phyloP scores from a whole-genome alignment of 495 filamentous ascomycete genomes.

The Xylaria nigripes region DNA sequence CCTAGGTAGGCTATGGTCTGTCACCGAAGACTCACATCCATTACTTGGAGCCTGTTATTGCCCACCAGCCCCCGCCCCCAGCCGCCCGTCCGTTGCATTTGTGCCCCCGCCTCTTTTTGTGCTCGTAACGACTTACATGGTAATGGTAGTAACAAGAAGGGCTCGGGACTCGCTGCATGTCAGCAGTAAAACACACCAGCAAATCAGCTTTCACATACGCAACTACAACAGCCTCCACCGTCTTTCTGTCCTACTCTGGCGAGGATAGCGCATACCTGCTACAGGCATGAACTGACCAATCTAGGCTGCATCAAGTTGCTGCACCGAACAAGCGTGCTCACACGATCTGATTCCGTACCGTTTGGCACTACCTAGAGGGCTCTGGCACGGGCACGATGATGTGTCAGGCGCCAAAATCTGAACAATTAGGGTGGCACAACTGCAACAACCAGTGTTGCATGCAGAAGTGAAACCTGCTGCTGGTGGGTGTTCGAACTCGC shows the following conservation, averaged over 20 bases:
- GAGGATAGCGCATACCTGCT: slow-evolving; percentile 17
- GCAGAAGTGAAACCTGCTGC: slow-evolving; percentile 8
- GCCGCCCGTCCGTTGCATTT: background rate
- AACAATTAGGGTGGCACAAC: slow-evolving; percentile 7
- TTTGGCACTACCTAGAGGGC: slow-evolving; percentile 1
- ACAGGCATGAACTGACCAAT: slow-evolving; percentile 15
- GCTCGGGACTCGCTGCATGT: slow-evolving; percentile 6
- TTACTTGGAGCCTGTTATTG: slow-evolving; percentile 4
- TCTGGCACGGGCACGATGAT: slow-evolving; percentile 2
- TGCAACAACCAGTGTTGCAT: slow-evolving; percentile 9
- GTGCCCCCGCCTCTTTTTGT: background rate
- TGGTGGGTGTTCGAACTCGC: background rate
- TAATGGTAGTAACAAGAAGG: too few species aligned
- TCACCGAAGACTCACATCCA: background rate
- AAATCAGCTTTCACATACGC: slow-evolving; percentile 13
- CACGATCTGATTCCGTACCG: background rate
- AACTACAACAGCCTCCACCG: slow-evolving; percentile 16
- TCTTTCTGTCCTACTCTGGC: slow-evolving; percentile 19
- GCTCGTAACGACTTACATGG: background rate
- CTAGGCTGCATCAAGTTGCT: slow-evolving; percentile 2
- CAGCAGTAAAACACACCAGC: slow-evolving; percentile 8
- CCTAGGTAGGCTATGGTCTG: background rate
- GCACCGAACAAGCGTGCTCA: background rate
- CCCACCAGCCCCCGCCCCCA: background rate
- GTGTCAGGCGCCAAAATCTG: slow-evolving; percentile 12